A percentile compares a stretch with the other conserved stretches of the same genome.
These are phyloP conservation scores for Lolium rigidum DNA, from an alignment of 176 grass and related monocot genomes.

Conservation along the genomic window DNA sequence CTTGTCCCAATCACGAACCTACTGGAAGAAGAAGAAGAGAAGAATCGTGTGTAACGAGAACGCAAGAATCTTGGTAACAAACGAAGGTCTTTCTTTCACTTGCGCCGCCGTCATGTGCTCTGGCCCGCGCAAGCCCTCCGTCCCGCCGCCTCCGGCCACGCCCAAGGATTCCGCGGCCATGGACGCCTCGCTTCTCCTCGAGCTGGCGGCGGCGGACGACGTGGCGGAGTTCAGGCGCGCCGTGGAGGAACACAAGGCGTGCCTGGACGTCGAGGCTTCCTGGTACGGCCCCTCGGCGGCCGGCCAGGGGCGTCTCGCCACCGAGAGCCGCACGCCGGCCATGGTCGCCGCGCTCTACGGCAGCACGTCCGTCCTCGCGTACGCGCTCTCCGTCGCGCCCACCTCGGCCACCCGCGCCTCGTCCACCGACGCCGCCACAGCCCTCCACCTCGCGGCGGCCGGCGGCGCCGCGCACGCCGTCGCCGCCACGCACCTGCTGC, in stretches of 20 bases:
- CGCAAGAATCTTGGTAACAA: not conserved
- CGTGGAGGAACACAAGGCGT: conserved; percentile 56
- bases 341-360: conserved; percentile 94
- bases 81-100: not conserved
- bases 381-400: conserved; percentile 48
- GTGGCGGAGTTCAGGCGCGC: conserved; percentile 51
- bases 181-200: conserved; percentile 52
- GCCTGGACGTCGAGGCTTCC: not conserved
- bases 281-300: conserved; percentile 74
- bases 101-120: conserved; percentile 61
- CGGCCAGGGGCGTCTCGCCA: conserved; percentile 15
- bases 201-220: conserved; percentile 84
- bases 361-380: conserved; percentile 50
- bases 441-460: conserved; percentile 71
- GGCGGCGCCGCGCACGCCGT: conserved; percentile 50
- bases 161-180: not conserved
- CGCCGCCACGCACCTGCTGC: conserved; percentile 56
- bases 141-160: conserved; percentile 26
- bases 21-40: not conserved
- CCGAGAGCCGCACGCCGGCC: conserved; percentile 70
- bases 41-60: conserved; percentile 35
- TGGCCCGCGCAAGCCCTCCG: conserved; percentile 63
- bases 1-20: conserved; percentile 4
- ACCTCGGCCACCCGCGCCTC: conserved; percentile 58
- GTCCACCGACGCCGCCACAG: conserved; percentile 62